A percentile compares a stretch with the other conserved stretches of the same genome.
phyloP scores from a whole-genome alignment of 768 basidiomycete genomes.

The Solioccasus polychromus region DNA sequence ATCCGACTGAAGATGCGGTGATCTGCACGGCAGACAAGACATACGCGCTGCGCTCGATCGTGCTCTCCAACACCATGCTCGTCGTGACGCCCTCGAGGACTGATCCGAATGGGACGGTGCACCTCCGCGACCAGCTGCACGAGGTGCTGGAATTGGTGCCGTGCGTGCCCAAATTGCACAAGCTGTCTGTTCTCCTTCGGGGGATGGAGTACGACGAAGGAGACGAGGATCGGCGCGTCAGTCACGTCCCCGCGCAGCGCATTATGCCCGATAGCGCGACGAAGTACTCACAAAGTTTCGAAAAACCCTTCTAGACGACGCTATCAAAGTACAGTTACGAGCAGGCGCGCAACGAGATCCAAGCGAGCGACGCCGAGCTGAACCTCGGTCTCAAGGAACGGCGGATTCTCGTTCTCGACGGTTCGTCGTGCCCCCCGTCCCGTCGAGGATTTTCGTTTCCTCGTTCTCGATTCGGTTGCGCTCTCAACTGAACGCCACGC shows the following conservation, averaged over 20 bases:
- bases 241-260: slow-evolving; percentile 6
- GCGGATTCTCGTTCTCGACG: slow-evolving; percentile 70
- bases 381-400: slow-evolving; percentile 58
- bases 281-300: too few relatives aligned
- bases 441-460: too few relatives aligned
- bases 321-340: slow-evolving; percentile 49
- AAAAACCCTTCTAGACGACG: slow-evolving; percentile 27
- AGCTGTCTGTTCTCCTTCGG: slow-evolving; percentile 56
- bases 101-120: slow-evolving; percentile 42
- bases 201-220: slow-evolving; percentile 71
- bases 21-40: slow-evolving; percentile 82
- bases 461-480: background rate
- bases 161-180: slow-evolving; percentile 72
- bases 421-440: slow-evolving; percentile 41
- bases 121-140: slow-evolving; percentile 77
- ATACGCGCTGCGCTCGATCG: slow-evolving; percentile 80
- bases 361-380: slow-evolving; percentile 81
- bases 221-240: slow-evolving; percentile 40
- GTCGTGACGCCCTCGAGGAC: slow-evolving; percentile 55
- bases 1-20: slow-evolving; percentile 81
- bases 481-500: slow-evolving; percentile 2
- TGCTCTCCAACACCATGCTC: slow-evolving; percentile 82
- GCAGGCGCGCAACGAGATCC: slow-evolving; percentile 61
- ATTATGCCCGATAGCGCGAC: too few relatives aligned
- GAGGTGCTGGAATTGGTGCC: slow-evolving; percentile 83